Percentiles rank a stretch among this genome's conserved stretches.
Conservation (phyloP, 371 early-diverging fungal genomes). For the Lichtheimia ramosa region DNA sequence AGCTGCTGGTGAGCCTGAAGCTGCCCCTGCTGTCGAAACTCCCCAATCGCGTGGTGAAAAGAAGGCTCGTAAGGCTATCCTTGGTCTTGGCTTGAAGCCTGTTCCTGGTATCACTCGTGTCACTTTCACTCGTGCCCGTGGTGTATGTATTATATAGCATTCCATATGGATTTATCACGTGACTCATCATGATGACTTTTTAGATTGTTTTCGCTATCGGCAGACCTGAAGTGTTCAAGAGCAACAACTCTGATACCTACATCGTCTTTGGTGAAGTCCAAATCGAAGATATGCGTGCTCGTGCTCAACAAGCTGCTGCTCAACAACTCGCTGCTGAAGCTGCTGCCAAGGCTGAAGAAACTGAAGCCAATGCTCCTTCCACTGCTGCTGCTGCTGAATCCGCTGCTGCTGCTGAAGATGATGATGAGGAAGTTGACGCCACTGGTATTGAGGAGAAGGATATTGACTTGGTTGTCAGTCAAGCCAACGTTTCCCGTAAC, state of each 20-base stretch:
- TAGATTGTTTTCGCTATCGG: conserved; percentile 84
- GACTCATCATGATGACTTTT: neutral
- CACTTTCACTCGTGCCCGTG: conserved; percentile 83
- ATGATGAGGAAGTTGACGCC: conserved; percentile 62
- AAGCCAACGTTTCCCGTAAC: conserved; percentile 84
- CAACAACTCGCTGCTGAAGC: conserved; percentile 59
- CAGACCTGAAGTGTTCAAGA: conserved; percentile 94
- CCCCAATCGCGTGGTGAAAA: conserved; percentile 81
- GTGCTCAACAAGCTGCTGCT: conserved; percentile 71
- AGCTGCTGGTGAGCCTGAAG: conserved; percentile 24
- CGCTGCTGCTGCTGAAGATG: conserved; percentile 57
- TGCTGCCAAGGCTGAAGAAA: conserved; percentile 49
- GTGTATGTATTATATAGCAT: conserved; percentile 48
- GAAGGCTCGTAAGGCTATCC: conserved; percentile 95
- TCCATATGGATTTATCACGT: too few species aligned
- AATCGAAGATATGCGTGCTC: conserved; percentile 80
- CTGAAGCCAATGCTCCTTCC: conserved; percentile 32
- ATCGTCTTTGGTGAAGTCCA: conserved; percentile 96
- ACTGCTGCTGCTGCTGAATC: conserved; percentile 28
- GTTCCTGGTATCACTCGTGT: conserved; percentile 89
- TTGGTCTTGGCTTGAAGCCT: conserved; percentile 88
- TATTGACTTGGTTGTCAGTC: conserved; percentile 89
- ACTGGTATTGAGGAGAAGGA: conserved; percentile 87
- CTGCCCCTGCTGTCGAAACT: conserved; percentile 39
- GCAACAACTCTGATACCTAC: conserved; percentile 86